phyloP scores from a whole-genome alignment of 345 rosid species.

The Adansonia digitata region DNA sequence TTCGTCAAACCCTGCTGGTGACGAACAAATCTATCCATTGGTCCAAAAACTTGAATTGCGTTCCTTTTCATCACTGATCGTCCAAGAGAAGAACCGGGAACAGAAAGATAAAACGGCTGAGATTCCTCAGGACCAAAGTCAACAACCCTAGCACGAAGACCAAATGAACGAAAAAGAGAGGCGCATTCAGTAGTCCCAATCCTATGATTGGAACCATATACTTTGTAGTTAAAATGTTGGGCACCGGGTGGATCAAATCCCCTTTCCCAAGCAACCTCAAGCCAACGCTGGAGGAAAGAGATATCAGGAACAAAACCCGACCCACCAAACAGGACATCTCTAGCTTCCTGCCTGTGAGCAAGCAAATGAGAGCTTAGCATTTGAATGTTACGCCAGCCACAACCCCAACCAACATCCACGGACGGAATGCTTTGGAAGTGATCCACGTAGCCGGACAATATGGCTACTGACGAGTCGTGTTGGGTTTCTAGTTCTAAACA shows the following conservation, averaged over 20 bases:
- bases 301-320: constrained; percentile 71
- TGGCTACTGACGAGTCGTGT: constrained; percentile 19
- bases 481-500: constrained; percentile 44
- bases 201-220: constrained; percentile 50
- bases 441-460: constrained; percentile 50
- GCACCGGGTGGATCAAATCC: constrained; percentile 70
- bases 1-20: constrained; percentile 6
- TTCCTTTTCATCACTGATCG: constrained; percentile 28
- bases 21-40: constrained; percentile 61
- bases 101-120: constrained; percentile 47
- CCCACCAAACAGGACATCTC: constrained; percentile 52
- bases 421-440: constrained; percentile 53
- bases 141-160: constrained; percentile 63
- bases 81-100: constrained; percentile 51
- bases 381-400: constrained; percentile 82
- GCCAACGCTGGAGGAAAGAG: constrained; percentile 64
- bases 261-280: constrained; percentile 75
- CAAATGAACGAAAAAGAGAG: constrained; percentile 69
- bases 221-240: constrained; percentile 42
- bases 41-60: constrained; percentile 39
- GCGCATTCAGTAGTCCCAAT: constrained; percentile 82
- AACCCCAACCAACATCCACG: constrained; percentile 77
- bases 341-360: constrained; percentile 38
- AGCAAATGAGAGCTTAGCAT: constrained; percentile 72
- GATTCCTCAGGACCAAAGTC: constrained; percentile 68